Conservation (phyloP, 768 basidiomycete species). For the Pulveroboletus ravenelii region DNA sequence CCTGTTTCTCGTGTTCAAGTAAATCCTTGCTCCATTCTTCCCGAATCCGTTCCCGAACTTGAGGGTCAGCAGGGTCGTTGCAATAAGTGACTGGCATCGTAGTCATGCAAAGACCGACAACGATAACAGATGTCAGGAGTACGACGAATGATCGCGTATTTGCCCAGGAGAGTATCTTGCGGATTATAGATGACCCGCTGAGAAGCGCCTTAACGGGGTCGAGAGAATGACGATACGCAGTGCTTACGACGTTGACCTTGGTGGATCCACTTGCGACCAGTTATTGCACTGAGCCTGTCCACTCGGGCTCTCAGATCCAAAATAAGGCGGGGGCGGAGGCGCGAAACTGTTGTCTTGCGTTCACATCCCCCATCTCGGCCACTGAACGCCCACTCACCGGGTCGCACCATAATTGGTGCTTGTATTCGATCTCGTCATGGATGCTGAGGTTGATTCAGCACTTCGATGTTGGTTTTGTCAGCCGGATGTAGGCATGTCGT, state of each 20-base stretch:
- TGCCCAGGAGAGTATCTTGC: not conserved
- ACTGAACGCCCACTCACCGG: not conserved
- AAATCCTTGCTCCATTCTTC: constrained; percentile 18
- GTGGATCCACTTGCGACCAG: not conserved
- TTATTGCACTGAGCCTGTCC: not conserved
- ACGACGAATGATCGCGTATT: not conserved
- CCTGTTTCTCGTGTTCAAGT: constrained; percentile 14
- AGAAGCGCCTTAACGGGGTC: not conserved
- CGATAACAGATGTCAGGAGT: not conserved
- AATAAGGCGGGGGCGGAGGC: constrained; percentile 7
- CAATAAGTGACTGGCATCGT: constrained; percentile 13
- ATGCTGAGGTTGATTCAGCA: not conserved
- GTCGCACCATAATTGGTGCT: constrained; percentile 6
- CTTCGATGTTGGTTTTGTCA: not conserved
- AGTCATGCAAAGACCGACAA: constrained; percentile 1
- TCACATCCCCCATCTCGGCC: no score
- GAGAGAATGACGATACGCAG: no score
- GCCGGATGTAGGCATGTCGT: not conserved
- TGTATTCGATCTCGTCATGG: not conserved
- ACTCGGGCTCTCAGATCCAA: not conserved
- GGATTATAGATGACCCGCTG: not conserved
- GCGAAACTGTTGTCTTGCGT: not conserved
- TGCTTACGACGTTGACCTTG: constrained; percentile 3
- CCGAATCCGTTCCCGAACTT: constrained; percentile 19
- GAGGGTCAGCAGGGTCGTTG: constrained; percentile 17